Base-by-base conservation (phyloP, 257 asterid species). In the Thymus mandschuricus region DNA sequence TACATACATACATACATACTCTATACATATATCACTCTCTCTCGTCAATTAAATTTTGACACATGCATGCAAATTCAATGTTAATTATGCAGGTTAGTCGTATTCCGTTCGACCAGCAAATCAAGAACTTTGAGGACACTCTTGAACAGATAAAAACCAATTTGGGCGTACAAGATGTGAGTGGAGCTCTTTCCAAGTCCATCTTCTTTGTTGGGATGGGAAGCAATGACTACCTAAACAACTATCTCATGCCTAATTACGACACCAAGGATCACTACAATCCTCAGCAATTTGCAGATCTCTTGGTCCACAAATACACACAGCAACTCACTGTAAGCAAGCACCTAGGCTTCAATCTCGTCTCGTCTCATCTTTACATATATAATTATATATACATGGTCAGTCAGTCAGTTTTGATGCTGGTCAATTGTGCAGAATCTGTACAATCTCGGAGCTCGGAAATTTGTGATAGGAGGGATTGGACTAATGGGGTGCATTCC, bases 401-500 rank as follows among this genome's bases (percentile, higher is more conserved):
- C 21, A 21, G 21, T 21, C 34, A 3, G 13, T 29, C 7, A 34
- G 44, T 69, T 49, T 4, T 50, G 29, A n/a, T 15, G 30, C 4
- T 50, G 57, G 6, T 15, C 21, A 21, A 21, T 21, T n/a, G 9
- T 66, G 82, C 82, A 90, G 97, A 87, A 85, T 71, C 41, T 92
- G 73, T 85, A 90, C 79, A 82, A 83, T 68, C 90, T 92, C 50
- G 98, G 98, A 79, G 98, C 96, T 30, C 82, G 97, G 77, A 92
- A 76, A 68, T 88, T 92, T 74, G 94, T 84, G 67, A 90, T 92
- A 55, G 84, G 82, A 0, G 98, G 98, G 72, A 69, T 92, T 30
- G 97, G 97, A 60, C 75, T 84, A 30, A 88, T 92, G 95, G 98
- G 97, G 5, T 92, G 98, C 59, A 92, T 90, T 33, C 98, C 97